A percentile compares a stretch with the other conserved stretches of the same genome.
Evolutionary conservation across 345 rosid genomes (phyloP).

Genomic region (Eucalyptus pumila): DNA sequence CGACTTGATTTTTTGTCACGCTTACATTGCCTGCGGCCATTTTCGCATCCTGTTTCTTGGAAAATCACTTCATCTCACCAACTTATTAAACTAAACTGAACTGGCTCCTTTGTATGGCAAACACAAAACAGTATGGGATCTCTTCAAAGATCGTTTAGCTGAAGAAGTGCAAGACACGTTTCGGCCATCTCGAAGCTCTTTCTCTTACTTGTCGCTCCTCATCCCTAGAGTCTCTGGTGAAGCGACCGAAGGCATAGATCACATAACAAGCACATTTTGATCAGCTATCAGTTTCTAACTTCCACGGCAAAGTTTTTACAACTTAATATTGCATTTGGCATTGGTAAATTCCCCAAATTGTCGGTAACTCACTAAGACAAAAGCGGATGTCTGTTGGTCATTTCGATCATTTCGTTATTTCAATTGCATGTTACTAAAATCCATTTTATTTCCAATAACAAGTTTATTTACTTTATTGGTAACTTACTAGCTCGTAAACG

Average conservation of each 20-base stretch:
- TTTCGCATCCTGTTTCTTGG: background rate
- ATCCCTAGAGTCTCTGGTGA: background rate
- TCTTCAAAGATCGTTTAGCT: background rate
- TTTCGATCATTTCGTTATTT: background rate
- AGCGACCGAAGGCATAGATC: background rate
- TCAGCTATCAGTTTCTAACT: background rate
- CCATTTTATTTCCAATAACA: background rate
- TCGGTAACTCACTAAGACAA: background rate
- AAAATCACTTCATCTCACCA: background rate
- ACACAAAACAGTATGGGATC: background rate
- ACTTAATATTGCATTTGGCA: background rate
- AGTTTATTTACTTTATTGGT: background rate
- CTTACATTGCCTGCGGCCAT: background rate
- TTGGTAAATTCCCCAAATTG: background rate
- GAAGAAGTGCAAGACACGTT: background rate
- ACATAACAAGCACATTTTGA: background rate
- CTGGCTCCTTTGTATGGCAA: background rate
- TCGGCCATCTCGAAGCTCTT: background rate
- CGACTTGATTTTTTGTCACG: background rate
- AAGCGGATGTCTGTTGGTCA: background rate
- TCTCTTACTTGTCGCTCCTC: background rate
- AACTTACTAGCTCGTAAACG: background rate
- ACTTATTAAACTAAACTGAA: too few species aligned
- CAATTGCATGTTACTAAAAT: background rate
- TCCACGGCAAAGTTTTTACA: background rate